Base-by-base conservation (phyloP, 2,329 filamentous ascomycete species). In the Boeremia exigua region DNA sequence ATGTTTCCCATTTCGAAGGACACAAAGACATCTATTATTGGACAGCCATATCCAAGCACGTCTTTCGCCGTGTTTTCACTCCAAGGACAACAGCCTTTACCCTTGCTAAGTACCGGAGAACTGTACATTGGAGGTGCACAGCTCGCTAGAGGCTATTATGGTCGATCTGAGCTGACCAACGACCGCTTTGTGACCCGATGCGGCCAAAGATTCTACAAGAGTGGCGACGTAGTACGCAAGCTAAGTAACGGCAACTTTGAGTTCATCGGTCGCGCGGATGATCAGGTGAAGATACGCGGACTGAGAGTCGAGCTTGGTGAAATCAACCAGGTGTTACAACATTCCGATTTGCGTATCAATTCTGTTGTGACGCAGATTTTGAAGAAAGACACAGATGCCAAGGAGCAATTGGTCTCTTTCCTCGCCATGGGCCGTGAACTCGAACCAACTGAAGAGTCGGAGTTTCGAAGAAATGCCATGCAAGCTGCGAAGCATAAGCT, bases 91-190 rank as follows among this genome's bases (percentile, higher is more conserved):
- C 61, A 62, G 12, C 64, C 70, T 9, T 51, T 79, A 23, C 77
- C 78, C n/a, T 44, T 73, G 1, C 69, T 79, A 48, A 73, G 75
- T 10, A 60, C 72, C 6, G 79, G 79, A 8, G 80, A 82, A 61
- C 66, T 82, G 12, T 79, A 76, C 40, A 78, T 82, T 42, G 77
- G 77, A 36, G 80, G 80, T 10, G 68, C 74, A 9, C 79, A 81
- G 59, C 65, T 82, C 4, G 79, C 79, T 15, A 67, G 77, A 34
- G 79, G 76, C 11, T 82, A 82, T 49, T 66, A 78, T 49, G 69
- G 75, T 34, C 75, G 73, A 17, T 6, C 61, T 8, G 56, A 66
- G 37, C 66, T 76, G 8, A 75, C 72, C 2, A 53, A 61, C 4
- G 62, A 73, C 6, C 64, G 58, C 28, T 77, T 77, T 36, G 61